Conservation (phyloP, 2,329 filamentous ascomycete genomes). For the Herpotrichia juniperi region DNA sequence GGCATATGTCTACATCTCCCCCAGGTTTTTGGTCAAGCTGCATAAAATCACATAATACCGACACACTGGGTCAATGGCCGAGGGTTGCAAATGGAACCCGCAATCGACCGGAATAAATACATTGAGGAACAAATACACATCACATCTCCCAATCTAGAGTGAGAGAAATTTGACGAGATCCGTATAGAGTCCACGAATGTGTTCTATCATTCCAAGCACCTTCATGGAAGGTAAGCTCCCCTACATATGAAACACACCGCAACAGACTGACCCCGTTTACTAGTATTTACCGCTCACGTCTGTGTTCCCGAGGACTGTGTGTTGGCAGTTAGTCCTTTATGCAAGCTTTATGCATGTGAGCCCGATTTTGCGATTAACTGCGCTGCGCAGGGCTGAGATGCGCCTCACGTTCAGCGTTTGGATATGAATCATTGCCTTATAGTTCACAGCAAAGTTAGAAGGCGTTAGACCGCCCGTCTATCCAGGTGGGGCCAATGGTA, state of each 20-base stretch:
- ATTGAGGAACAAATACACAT: too few relatives aligned
- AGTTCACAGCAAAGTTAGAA: neutral
- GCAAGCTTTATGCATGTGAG: neutral
- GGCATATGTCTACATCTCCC: neutral
- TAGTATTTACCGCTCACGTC: too few relatives aligned
- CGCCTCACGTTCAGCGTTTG: neutral
- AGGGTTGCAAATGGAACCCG: neutral
- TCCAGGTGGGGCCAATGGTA: neutral
- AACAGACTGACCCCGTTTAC: too few relatives aligned
- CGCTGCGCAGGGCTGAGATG: neutral
- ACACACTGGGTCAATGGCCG: neutral
- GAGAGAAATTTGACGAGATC: too few relatives aligned
- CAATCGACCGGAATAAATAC: neutral
- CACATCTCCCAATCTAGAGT: neutral
- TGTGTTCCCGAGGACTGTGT: neutral
- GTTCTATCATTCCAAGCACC: too few relatives aligned
- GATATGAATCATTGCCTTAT: neutral
- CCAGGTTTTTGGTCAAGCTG: neutral
- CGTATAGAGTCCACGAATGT: too few relatives aligned
- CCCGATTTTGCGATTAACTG: neutral
- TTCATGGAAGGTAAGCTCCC: too few relatives aligned
- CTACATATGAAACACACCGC: too few relatives aligned
- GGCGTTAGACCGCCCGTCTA: neutral
- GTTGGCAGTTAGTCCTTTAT: neutral
- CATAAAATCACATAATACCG: neutral